Percentiles rank a stretch among this genome's conserved stretches.
phyloP scores from a whole-genome alignment of 768 basidiomycete genomes.

The Coprinellus aureogranulatus region DNA sequence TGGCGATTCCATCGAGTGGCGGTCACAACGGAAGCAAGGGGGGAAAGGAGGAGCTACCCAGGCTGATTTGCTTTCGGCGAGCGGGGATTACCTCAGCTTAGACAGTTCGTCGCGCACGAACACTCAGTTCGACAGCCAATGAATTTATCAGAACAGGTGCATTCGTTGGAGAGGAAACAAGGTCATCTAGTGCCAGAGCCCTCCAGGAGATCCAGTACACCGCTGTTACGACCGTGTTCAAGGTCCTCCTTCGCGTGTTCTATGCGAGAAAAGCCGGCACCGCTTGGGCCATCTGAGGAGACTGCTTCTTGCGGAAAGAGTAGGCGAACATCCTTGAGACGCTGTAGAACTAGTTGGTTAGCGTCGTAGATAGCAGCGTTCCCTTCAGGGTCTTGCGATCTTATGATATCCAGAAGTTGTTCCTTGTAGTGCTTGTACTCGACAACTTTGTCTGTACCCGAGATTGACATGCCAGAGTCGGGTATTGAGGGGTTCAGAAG shows the following conservation, averaged over 20 bases:
- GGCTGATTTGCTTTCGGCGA: not conserved
- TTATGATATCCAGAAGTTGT: constrained; percentile 42
- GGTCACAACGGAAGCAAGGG: not conserved
- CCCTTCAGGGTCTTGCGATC: constrained; percentile 17
- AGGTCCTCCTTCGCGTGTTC: constrained; percentile 44
- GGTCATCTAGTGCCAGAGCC: constrained; percentile 34
- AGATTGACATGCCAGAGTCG: not conserved
- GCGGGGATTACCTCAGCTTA: constrained; percentile 1
- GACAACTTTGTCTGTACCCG: constrained; percentile 4
- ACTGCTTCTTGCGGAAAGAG: constrained; percentile 36
- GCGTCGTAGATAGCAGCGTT: constrained; percentile 40
- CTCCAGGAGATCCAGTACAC: constrained; percentile 47
- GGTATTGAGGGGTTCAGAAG: not conserved
- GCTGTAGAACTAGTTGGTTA: constrained; percentile 46
- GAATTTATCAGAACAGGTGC: not conserved
- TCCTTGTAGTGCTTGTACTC: constrained; percentile 34
- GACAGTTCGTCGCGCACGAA: not conserved
- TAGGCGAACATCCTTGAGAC: constrained; percentile 52
- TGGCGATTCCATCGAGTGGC: constrained; percentile 7
- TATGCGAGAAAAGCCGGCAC: constrained; percentile 42
- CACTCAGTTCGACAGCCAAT: too few species aligned
- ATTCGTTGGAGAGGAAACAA: constrained; percentile 13
- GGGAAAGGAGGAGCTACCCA: not conserved
- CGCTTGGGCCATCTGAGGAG: constrained; percentile 13
- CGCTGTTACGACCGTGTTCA: constrained; percentile 18